Base-by-base conservation (phyloP, 2,329 filamentous ascomycete species). In the Monosporascus sp. region DNA sequence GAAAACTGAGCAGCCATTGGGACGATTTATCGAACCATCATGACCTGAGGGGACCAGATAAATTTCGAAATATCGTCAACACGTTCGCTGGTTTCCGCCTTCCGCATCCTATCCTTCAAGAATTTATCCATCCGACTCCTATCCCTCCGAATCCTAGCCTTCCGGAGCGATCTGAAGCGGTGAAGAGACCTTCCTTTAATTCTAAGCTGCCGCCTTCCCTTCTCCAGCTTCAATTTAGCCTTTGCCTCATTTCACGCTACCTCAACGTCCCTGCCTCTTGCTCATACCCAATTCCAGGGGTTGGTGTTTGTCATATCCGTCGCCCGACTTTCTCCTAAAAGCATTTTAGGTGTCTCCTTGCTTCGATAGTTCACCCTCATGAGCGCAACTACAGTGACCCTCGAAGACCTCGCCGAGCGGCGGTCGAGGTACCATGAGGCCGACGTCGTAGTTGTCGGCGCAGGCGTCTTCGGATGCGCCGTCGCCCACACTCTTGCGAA, bases 381-480 rank as follows among this genome's bases (percentile, higher is more conserved):
- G 62, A 70, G 64, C 60, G 62, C 63, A 55, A 63, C 65, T 55
- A 60, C 68, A 46, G 65, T 70, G 55, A 59, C 70, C 50, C 58
- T 63, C 53, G 73, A 75, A 55, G 70, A 71, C 61, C 72, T 74
- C 55, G 68, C 70, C 57, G 71, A 78, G 59, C 74, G 78, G 55
- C 77, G 82, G 59, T 68, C 75, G 48, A 69, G 74, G 53, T 75
- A 82, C 68, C 83, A 86, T 67, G 82, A 86, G 65, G 83, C 82
- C 58, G 94, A 99, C 65, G 85, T 96, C 37, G 89, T 97, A 43
- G 87, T 99, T 50, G 87, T 99, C 38, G 94, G 94, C 60, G 94
- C 91, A 3, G 94, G 94, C 52, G 81, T 97, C 54, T 84, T 96
- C 58, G 94, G 94, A 41, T 96, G 91, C 70, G 89, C 92, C 20